phyloP scores from a whole-genome alignment of 176 grass and related monocot genomes.

The Ampelocalamus luodianensis region DNA sequence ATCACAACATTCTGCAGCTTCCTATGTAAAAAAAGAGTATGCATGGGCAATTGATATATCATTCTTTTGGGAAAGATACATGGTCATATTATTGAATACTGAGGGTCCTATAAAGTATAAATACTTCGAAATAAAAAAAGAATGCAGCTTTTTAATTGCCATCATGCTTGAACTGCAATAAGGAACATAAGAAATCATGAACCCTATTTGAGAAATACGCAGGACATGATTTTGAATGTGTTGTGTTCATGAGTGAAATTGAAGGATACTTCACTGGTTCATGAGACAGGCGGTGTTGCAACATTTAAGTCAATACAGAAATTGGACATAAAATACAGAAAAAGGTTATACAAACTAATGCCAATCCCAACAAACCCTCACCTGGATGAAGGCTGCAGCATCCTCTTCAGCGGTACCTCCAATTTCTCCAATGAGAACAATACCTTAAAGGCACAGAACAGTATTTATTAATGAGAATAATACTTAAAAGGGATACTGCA shows the following conservation, averaged over 20 bases:
- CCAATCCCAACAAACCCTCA: constrained; percentile 38
- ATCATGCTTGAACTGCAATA: constrained; percentile 16
- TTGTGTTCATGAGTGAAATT: not conserved
- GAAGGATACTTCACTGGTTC: not conserved
- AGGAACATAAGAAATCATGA: not conserved
- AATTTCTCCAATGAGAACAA: constrained; percentile 98
- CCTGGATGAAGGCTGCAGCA: constrained; percentile 93
- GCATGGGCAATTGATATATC: not conserved
- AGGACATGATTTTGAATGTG: not conserved
- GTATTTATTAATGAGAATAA: constrained; percentile 35
- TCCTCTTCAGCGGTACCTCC: constrained; percentile 99
- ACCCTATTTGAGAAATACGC: not conserved
- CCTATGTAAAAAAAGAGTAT: not conserved
- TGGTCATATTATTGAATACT: not conserved
- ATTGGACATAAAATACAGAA: constrained; percentile 16
- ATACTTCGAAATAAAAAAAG: not conserved
- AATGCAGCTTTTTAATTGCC: not conserved
- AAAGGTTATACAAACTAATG: not conserved
- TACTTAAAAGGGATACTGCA: constrained; percentile 4
- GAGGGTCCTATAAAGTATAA: not conserved
- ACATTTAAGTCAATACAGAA: constrained; percentile 6
- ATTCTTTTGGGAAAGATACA: not conserved
- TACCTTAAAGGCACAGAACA: constrained; percentile 55
- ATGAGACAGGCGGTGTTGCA: not conserved
- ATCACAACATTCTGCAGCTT: not conserved